phyloP scores from a whole-genome alignment of 2,329 filamentous ascomycete species.

The Grosmannia clavigera region DNA sequence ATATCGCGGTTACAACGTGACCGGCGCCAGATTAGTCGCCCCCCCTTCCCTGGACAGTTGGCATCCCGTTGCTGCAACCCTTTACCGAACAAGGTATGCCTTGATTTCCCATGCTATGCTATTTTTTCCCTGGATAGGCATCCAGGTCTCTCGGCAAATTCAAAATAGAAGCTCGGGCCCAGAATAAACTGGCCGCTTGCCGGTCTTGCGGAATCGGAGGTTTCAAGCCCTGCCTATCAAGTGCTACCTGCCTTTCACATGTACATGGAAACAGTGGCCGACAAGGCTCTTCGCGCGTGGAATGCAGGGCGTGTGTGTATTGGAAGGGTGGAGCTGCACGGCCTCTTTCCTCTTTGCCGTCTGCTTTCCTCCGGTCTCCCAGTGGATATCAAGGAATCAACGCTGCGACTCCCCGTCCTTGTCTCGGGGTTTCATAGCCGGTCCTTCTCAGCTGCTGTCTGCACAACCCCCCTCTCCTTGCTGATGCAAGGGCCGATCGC shows the following conservation, averaged over 20 bases:
- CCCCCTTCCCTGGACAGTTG: neutral
- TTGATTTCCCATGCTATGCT: neutral
- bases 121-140: neutral
- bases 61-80: neutral
- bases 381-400: neutral
- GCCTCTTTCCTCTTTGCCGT: neutral
- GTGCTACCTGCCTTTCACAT: neutral
- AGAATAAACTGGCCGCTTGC: neutral
- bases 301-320: neutral
- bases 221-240: neutral
- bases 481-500: neutral
- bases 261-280: neutral
- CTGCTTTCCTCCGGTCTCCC: neutral
- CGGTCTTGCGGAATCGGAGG: constrained; percentile 1
- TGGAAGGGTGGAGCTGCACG: neutral
- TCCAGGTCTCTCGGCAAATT: neutral
- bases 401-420: neutral
- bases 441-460: neutral
- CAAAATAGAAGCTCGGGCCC: neutral
- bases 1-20: neutral
- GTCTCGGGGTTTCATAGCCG: neutral
- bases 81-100: neutral
- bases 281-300: neutral
- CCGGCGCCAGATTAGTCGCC: neutral
- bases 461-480: neutral